Base-by-base conservation (phyloP, 169 alveolate genomes). In the Blepharisma undulans region DNA sequence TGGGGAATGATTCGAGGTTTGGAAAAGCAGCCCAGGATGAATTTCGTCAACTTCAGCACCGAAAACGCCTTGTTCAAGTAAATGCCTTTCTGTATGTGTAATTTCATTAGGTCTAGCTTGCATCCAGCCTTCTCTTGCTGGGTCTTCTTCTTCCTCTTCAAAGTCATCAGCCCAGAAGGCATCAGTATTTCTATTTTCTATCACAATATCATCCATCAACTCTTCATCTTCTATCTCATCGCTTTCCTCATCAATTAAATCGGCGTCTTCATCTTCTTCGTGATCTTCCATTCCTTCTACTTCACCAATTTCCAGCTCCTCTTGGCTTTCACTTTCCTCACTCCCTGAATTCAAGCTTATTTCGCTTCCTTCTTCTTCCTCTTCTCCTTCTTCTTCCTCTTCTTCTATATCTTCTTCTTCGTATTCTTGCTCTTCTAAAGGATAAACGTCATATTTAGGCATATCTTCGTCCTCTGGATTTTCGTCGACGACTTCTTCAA, bases 141-240 rank as follows among this genome's bases (percentile, higher is more conserved):
- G 89, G 76, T 82, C 89, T 21, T 21, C 27, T 36, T 82, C 89
- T 82, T 86, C 91, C 30, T 29, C 71, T 86, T 86, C 91, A 61
- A 86, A 72, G 48, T 72, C 84, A 19, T 86, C 91, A 5, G 91
- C 91, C 91, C 91, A 86, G 18, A 86, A 86, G 12, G 80, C 84
- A 4, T 86, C 91, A 16, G 84, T 86, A 5, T 30, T 72, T 86
- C 91, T 12, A 4, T 25, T 27, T 72, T 86, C 84, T 25, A 86
- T 36, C 14, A 66, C 33, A 72, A 86, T 72, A n/a, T 71, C 84
- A 16, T 72, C 80, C 22, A 84, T 19, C 0, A 32, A 12, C 33
- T 84, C 77, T 34, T 84, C 89, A 48, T 21, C 89, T 22, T 84
- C 71, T 32, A 27, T 36, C 60, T 78, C 86, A n/a, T 78, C 86